A percentile compares a stretch with the other conserved stretches of the same genome.
Evolutionary conservation across 805 yeast genomes (phyloP).

Genomic region (Metschnikowia continentalis): DNA sequence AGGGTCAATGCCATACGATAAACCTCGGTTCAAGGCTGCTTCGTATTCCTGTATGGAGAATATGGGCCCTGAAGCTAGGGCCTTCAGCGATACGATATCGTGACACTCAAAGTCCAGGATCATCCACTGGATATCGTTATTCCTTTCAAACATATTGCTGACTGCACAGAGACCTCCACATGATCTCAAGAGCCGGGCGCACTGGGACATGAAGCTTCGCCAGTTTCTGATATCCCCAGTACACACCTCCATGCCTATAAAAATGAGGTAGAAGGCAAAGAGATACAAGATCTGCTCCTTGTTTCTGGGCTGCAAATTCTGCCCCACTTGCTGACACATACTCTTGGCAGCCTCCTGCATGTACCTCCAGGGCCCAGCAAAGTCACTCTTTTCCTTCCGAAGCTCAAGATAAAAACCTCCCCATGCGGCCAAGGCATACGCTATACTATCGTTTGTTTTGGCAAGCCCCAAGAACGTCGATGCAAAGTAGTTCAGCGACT

Average conservation of each 20-base stretch:
- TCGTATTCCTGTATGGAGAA: conserved; percentile 15
- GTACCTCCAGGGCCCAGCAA: conserved; percentile 18
- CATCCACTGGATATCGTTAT: conserved; percentile 21
- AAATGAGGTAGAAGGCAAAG: conserved; percentile 18
- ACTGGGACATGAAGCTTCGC: conserved; percentile 17
- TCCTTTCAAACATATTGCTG: conserved; percentile 8
- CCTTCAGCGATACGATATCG: conserved; percentile 18
- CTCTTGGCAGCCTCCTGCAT: conserved; percentile 19
- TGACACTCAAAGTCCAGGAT: conserved; percentile 20
- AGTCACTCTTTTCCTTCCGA: conserved; percentile 13
- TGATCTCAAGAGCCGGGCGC: conserved; percentile 12
- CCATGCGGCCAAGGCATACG: conserved; percentile 19
- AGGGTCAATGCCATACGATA: conserved; percentile 18
- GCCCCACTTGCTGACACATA: conserved; percentile 16
- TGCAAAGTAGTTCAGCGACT: conserved; percentile 19
- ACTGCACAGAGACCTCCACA: conserved; percentile 16
- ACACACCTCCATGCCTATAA: conserved; percentile 20
- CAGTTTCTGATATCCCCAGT: conserved; percentile 21
- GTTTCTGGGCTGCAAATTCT: conserved; percentile 11
- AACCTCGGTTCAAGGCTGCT: conserved; percentile 10
- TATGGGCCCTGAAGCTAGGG: conserved; percentile 16
- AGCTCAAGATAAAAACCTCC: conserved; percentile 20
- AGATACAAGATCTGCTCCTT: conserved; percentile 15
- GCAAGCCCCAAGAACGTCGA: conserved; percentile 19
- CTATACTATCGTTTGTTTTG: conserved; percentile 14